Evolutionary conservation across 148 eudicot genomes (phyloP), one percentile per base, ranked within the genome.

Genomic region (Selenicereus undatus): DNA sequence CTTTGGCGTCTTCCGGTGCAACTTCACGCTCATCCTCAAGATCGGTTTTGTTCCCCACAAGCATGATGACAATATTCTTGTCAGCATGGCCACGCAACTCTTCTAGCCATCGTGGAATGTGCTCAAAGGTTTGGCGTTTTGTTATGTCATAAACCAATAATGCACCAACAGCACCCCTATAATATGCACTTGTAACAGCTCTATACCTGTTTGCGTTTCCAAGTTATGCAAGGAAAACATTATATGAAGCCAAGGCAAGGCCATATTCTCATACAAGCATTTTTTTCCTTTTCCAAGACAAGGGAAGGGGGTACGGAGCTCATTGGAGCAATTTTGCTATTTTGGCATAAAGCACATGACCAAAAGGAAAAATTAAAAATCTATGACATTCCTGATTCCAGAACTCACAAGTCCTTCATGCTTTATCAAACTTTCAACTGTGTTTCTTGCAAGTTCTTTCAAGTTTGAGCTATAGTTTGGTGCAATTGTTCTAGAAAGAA

Each of bases 41-140:
- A 86, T 93, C 97, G 0, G 83, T 79, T 77, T 93, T 91, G 89
- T 93, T 91, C 24, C 97, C 95, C 9, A 93, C 81, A 16, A 93
- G 91, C 87, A 93, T 93, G 82, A 93, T 93, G 62, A 93, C 95
- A 12, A 93, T 93, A 78, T 93, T 93, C 86, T 91, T 91, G 88
- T 93, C 97, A 9, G 97, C 97, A 74, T 93, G 97, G 66, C 87
- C 89, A 13, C 94, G 91, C n/a, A 93, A 36, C 87, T 93, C 97
- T 76, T 93, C 94, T n/a, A 93, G 85, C 97, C 97, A 93, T 35
- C 97, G 82, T 8, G 97, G 97, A 58, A 93, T 93, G 90, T 93
- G 97, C 68, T 93, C 97, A 60, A 93, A 93, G 11, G 93, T 93
- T 75, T 88, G 94, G 66, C 97, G 94, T 80, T 88, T 93, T 48